Percentiles rank a stretch among this genome's conserved stretches.
Evolutionary conservation across 345 rosid species (phyloP).

Genomic region (Syzygium jambos): DNA sequence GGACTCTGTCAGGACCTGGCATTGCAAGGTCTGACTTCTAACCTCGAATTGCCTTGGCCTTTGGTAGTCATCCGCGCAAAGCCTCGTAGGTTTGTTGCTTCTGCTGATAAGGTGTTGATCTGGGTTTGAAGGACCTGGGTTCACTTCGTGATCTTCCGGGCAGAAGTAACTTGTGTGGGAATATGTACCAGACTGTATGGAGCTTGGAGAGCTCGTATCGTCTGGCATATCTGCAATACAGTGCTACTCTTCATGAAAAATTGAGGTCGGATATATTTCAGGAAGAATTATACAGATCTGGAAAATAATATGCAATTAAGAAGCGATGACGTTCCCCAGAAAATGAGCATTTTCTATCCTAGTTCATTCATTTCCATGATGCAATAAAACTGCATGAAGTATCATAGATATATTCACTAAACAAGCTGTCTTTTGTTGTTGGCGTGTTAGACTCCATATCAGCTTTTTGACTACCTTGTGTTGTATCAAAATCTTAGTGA

Average conservation of each 20-base stretch:
- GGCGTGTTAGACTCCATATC: neutral
- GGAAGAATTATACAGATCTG: neutral
- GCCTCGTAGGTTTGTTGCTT: conserved; percentile 17
- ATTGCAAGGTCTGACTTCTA: neutral
- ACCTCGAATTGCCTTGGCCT: neutral
- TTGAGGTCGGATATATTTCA: neutral
- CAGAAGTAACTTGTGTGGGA: conserved; percentile 23
- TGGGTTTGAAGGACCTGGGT: conserved; percentile 6
- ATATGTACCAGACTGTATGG: conserved; percentile 25
- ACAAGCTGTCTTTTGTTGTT: neutral
- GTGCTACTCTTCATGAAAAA: neutral
- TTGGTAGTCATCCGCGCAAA: conserved; percentile 9
- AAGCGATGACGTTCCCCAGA: neutral
- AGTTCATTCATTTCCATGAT: neutral
- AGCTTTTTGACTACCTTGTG: neutral
- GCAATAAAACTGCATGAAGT: neutral
- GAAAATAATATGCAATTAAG: neutral
- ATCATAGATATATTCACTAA: neutral
- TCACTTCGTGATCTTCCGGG: conserved; percentile 23
- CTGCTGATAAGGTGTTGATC: conserved; percentile 8
- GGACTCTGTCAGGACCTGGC: neutral
- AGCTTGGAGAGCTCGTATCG: conserved; percentile 33
- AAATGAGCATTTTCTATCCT: neutral
- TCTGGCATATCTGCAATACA: conserved; percentile 4
- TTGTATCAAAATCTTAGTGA: neutral